Base-by-base conservation (phyloP, 176 grass and related monocot species). In the Cocos nucifera region DNA sequence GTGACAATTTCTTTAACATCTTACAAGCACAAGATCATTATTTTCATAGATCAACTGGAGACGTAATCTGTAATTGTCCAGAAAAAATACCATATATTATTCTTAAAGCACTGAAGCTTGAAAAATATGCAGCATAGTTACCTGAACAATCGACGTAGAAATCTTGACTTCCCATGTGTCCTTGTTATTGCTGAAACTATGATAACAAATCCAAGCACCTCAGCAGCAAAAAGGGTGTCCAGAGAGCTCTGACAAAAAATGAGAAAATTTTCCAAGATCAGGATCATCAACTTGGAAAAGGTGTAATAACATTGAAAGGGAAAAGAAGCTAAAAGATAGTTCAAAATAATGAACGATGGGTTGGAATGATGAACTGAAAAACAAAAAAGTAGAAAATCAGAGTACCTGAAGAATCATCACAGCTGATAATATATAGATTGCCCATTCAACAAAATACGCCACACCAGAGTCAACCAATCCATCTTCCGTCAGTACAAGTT, bases 401-500 rank as follows among this genome's bases (percentile, higher is more conserved):
- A 58, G 19, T 88, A 96, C 92, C 92, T 90, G 87, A 60, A 96
- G 83, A 73, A 96, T 80, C 69, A 87, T 73, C 54, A 85, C 78
- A 29, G 87, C 80, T 70, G 92, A 85, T 77, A 96, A 2, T 59
- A 96, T 96, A 29, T 84, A 77, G 68, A 82, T 78, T 59, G 87
- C 69, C 83, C 83, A 90, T 85, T 90, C 75, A 58, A 96, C 86
- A 80, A 96, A 96, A 85, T 77, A 82, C 66, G 92, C 83, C 51
- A 96, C 87, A 59, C 75, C 66, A 50, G 48, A 62, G 30, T 96
- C 92, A 54, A 96, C 88, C 53, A 64, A 80, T 64, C 92, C 92
- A 82, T 96, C 83, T 76, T 96, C 92, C 19, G 86, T 90, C 62
- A 96, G 50, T 62, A 90, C 92, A 55, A 96, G 65, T 76, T 96